These are phyloP conservation scores for Luffa aegyptiaca DNA, from an alignment of 306 rosid species.

Conservation along the genomic window DNA sequence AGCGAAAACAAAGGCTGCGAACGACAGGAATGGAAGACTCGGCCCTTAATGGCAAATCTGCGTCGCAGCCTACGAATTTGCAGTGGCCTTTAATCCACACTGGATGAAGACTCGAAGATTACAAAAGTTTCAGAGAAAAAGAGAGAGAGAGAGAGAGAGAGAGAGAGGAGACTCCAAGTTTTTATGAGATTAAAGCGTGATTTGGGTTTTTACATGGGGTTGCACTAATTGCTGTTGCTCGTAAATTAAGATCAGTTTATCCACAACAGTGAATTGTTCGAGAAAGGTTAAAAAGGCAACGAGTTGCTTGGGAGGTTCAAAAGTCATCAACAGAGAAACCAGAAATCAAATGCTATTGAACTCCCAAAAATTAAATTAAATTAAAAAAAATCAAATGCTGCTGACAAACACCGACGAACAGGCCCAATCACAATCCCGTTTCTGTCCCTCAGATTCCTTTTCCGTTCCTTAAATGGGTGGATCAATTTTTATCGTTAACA, in stretches of 20 bases:
- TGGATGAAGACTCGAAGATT: not conserved
- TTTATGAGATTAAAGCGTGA: not conserved
- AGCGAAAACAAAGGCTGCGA: not conserved
- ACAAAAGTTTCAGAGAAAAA: not conserved
- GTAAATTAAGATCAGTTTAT: not conserved
- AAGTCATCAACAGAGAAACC: not conserved
- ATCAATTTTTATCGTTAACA: too few relatives aligned
- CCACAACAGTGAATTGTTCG: not conserved
- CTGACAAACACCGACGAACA: not conserved
- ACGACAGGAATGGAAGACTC: not conserved
- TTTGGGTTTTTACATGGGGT: not conserved
- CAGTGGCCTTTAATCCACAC: not conserved
- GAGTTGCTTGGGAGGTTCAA: not conserved
- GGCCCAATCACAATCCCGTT: not conserved
- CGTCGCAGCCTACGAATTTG: not conserved
- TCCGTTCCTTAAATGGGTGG: not conserved
- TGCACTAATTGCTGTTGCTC: not conserved
- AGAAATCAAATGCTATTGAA: not conserved
- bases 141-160: not conserved
- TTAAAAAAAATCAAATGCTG: too few relatives aligned
- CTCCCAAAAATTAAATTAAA: too few relatives aligned
- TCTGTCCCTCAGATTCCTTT: not conserved
- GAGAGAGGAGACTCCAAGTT: not conserved
- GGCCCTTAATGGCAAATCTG: not conserved
- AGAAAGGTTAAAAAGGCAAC: not conserved